phyloP scores from a whole-genome alignment of 495 filamentous ascomycete genomes.

The Podospora sp. region DNA sequence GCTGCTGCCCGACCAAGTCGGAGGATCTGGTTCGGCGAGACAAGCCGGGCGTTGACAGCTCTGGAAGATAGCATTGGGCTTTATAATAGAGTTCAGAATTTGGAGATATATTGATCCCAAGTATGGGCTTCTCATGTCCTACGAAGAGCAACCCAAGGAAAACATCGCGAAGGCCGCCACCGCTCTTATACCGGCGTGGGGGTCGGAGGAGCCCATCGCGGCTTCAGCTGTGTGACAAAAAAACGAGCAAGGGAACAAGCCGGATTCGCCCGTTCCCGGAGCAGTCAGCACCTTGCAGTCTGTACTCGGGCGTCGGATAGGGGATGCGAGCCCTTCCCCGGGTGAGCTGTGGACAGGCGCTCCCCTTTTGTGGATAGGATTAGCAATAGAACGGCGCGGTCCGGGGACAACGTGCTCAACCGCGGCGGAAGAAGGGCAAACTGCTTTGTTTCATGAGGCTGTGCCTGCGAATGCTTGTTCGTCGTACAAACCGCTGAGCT shows the following conservation, averaged over 20 bases:
- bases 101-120: neutral
- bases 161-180: neutral
- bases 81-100: neutral
- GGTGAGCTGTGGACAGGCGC: neutral
- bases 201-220: neutral
- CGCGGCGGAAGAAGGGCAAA: neutral
- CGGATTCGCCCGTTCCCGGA: slow-evolving; percentile 12
- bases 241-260: slow-evolving; percentile 1
- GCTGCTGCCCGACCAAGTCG: slow-evolving; percentile 35
- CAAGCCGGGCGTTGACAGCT: slow-evolving; percentile 30
- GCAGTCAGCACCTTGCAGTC: neutral
- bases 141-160: neutral
- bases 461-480: slow-evolving; percentile 1
- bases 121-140: neutral
- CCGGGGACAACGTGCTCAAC: neutral
- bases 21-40: slow-evolving; percentile 39
- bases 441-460: slow-evolving; percentile 16
- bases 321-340: slow-evolving; percentile 1
- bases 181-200: neutral
- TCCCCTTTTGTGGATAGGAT: neutral
- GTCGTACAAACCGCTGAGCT: neutral
- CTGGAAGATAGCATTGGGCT: slow-evolving; percentile 31
- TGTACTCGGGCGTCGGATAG: neutral
- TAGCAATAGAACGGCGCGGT: slow-evolving; percentile 1
- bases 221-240: neutral